Evolutionary conservation across 345 rosid genomes (phyloP).

Genomic region (Melastoma malabathricum): DNA sequence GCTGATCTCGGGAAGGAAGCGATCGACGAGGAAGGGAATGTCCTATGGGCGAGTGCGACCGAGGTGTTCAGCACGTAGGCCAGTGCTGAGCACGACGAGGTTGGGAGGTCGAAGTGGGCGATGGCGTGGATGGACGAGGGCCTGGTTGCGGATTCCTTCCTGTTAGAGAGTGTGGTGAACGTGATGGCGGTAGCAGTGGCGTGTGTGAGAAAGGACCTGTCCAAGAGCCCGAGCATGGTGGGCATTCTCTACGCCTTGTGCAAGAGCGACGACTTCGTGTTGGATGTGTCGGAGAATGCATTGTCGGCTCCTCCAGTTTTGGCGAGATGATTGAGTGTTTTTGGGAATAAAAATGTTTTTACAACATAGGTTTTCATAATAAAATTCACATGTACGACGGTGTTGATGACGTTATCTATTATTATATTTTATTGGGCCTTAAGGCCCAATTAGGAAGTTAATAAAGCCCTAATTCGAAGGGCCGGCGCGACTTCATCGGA

Average conservation of each 20-base stretch:
- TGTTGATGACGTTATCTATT: too few relatives aligned
- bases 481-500: background rate
- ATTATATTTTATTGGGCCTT: too few relatives aligned
- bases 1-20: conserved; percentile 44
- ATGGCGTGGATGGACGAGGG: conserved; percentile 28
- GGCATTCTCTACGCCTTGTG: conserved; percentile 48
- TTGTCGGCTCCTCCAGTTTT: conserved; percentile 10
- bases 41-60: conserved; percentile 26
- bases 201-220: conserved; percentile 38
- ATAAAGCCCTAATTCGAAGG: too few relatives aligned
- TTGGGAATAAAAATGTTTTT: too few relatives aligned
- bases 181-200: conserved; percentile 36
- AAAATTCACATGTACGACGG: too few relatives aligned
- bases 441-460: background rate
- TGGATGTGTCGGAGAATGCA: conserved; percentile 32
- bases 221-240: conserved; percentile 50
- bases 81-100: conserved; percentile 14
- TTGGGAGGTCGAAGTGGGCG: conserved; percentile 16
- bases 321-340: conserved; percentile 23
- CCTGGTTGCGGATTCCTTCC: conserved; percentile 19
- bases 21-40: conserved; percentile 30
- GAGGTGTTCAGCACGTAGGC: conserved; percentile 21
- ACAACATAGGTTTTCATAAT: too few relatives aligned
- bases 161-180: conserved; percentile 36
- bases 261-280: conserved; percentile 35